Conservation (phyloP, 169 alveolate species). For the Plasmodium berghei region DNA sequence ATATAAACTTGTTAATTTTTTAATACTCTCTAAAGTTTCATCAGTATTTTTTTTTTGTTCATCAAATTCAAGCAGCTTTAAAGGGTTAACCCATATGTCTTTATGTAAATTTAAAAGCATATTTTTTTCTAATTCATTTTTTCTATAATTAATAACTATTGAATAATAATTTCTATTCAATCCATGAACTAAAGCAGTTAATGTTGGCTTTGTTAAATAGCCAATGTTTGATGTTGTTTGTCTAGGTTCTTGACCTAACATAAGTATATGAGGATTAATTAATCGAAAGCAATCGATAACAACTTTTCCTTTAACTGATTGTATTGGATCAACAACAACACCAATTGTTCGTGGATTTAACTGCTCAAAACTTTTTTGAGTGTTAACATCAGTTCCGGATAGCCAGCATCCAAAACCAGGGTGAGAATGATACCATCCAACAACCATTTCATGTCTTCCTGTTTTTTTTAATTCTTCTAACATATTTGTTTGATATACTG, state of each 20-base stretch:
- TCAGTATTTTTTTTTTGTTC: conserved; percentile 38
- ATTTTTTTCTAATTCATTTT: conserved; percentile 96
- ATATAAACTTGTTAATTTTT: conserved; percentile 84
- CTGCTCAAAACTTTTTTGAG: conserved; percentile 99
- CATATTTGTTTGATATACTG: conserved; percentile 99
- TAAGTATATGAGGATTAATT: conserved; percentile 95
- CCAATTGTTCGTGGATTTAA: conserved; percentile 98
- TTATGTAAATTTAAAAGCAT: conserved; percentile 97
- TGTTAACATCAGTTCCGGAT: conserved; percentile 98
- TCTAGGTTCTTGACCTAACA: conserved; percentile 98
- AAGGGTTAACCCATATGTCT: conserved; percentile 96
- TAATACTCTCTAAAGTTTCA: conserved; percentile 18
- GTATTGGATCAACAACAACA: conserved; percentile 99
- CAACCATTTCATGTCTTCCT: conserved; percentile 97
- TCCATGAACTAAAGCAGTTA: conserved; percentile 96
- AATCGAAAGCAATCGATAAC: conserved; percentile 99
- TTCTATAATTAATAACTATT: conserved; percentile 97
- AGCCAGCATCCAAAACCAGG: conserved; percentile 99
- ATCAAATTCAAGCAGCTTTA: conserved; percentile 87
- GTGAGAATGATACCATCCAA: conserved; percentile 99
- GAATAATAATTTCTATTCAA: conserved; percentile 97
- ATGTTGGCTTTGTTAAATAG: conserved; percentile 91
- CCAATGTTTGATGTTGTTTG: conserved; percentile 99
- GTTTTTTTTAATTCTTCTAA: conserved; percentile 98
- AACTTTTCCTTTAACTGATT: conserved; percentile 98